Conservation (phyloP, 805 yeast genomes). For the Kodamaea jinghongensis region DNA sequence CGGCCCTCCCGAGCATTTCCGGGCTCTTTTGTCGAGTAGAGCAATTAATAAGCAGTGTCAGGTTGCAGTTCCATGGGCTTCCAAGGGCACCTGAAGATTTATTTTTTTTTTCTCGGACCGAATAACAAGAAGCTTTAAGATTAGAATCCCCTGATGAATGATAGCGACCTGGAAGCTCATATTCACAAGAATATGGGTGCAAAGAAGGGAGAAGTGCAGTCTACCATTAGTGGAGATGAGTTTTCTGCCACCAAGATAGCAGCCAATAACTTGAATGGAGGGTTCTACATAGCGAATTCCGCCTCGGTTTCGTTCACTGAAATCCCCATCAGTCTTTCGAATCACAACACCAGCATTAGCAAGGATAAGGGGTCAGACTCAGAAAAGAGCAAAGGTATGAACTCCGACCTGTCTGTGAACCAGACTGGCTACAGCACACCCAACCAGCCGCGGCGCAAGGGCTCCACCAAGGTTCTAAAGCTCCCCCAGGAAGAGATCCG, state of each 20-base stretch:
- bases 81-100: too few relatives aligned
- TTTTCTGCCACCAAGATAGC: too few relatives aligned
- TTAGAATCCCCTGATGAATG: too few relatives aligned
- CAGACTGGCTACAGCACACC: background rate
- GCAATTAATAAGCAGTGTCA: too few relatives aligned
- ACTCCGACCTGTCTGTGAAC: background rate
- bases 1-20: too few relatives aligned
- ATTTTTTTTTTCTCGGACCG: too few relatives aligned
- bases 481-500: conserved; percentile 43
- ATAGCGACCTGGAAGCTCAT: background rate
- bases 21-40: too few relatives aligned
- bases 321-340: conserved; percentile 1
- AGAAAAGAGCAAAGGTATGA: background rate
- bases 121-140: too few relatives aligned
- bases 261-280: conserved; percentile 1
- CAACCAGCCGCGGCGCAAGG: conserved; percentile 8
- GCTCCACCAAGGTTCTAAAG: conserved; percentile 25
- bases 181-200: background rate
- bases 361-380: background rate
- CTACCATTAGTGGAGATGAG: too few relatives aligned
- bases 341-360: conserved; percentile 17
- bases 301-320: conserved; percentile 1
- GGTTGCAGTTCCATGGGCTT: too few relatives aligned
- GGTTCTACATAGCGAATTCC: conserved; percentile 3
- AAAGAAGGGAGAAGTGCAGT: too few relatives aligned